Evolutionary conservation across 225 moss, liverwort and hornwort species (phyloP), one percentile per base, ranked within the genome.

Genomic region (Pleurozium schreberi): DNA sequence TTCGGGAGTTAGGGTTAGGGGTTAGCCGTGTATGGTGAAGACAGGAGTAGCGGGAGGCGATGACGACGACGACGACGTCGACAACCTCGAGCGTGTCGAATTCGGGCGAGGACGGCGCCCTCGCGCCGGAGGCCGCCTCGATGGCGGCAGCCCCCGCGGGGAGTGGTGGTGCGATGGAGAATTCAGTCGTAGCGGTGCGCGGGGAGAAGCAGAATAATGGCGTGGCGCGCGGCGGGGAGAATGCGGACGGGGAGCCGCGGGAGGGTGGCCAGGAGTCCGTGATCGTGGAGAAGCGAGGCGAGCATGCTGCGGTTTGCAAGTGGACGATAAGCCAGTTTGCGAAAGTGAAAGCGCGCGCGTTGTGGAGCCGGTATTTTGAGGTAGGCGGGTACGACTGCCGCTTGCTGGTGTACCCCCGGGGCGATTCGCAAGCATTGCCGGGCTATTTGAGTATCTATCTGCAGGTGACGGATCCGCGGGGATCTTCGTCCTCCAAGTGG

Each of bases 291-390:
- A 99, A 99, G 93, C 95, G 95, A 70, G 99, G 99, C 28, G 99
- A 99, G 90, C 96, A 99, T 83, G 99, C 96, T 59, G 97, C 99
- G 69, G 96, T 97, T 23, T 97, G 99, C 87, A 99, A 96, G 92
- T 99, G 99, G 99, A 97, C 97, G 80, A 99, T 99, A 88, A 96
- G 95, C 80, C 97, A 97, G 95, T 97, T 99, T 66, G 95, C 97
- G 27, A 99, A 99, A 69, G 96, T 99, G 69, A 99, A 99, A 87
- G 96, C 97, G 57, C 96, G 96, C 75, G 99, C 97, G 52, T 64
- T 97, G 13, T 99, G 99, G 99, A 99, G 99, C 90, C 95, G 97
- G 58, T 97, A 99, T 90, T 99, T 99, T 91, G 99, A 99, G 95
- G 99, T 99, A 75, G 99, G 99, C 92, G 99, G 99, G 62, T 99